phyloP scores from a whole-genome alignment of 495 filamentous ascomycete species.

The Penicillium roqueforti region DNA sequence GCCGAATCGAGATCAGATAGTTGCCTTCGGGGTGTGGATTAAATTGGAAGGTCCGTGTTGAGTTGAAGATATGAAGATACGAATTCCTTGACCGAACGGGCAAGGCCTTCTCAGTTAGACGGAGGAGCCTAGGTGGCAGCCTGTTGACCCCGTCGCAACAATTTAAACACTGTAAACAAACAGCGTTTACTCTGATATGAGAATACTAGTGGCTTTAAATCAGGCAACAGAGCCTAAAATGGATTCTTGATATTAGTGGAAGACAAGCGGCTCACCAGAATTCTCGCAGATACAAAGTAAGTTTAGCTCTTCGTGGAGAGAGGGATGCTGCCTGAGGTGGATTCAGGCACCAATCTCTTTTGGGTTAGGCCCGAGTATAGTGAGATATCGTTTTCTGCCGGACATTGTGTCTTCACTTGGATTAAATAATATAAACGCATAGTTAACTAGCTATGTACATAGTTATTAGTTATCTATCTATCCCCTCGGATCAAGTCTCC shows the following conservation, averaged over 20 bases:
- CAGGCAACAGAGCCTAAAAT: background rate
- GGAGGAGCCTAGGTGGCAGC: constrained; percentile 10
- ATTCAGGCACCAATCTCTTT: constrained; percentile 19
- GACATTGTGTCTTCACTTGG: no score
- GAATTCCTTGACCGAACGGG: background rate
- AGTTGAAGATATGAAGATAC: background rate
- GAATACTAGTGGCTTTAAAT: background rate
- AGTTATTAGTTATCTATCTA: no score
- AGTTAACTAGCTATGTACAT: no score
- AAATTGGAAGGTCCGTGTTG: background rate
- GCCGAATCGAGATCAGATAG: background rate
- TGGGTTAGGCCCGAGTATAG: background rate
- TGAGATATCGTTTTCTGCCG: no score
- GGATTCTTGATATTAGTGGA: background rate
- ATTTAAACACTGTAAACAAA: background rate
- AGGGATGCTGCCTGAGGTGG: constrained; percentile 22
- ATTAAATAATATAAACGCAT: no score
- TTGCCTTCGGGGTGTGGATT: background rate
- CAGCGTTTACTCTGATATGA: background rate
- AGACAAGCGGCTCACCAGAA: background rate
- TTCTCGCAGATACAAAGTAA: background rate
- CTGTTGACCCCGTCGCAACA: constrained; percentile 4
- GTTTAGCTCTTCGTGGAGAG: constrained; percentile 1
- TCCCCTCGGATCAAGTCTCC: no score
- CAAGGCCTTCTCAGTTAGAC: background rate